Conservation (phyloP, 352 stramenopile genomes). For the Globisporangium iwayamae region DNA sequence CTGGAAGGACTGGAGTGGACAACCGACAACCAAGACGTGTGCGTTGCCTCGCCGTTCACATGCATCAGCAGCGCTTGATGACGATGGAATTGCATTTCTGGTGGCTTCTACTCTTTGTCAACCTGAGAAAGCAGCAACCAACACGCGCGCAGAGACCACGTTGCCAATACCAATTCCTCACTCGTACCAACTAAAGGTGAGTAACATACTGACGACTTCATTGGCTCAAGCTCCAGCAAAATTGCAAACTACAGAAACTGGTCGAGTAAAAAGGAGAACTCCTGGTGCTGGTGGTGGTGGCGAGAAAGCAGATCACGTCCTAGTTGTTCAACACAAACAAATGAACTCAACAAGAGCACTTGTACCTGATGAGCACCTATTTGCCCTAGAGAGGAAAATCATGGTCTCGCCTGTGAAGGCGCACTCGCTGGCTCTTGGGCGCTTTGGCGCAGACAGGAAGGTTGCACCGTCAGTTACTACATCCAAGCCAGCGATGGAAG, state of each 20-base stretch:
- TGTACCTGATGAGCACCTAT: background rate
- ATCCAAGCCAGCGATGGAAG: too few relatives aligned
- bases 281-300: background rate
- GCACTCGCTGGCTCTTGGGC: background rate
- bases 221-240: background rate
- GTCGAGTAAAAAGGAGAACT: background rate
- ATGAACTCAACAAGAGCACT: background rate
- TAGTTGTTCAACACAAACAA: too few relatives aligned
- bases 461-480: too few relatives aligned
- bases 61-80: background rate
- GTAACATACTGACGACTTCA: background rate
- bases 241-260: background rate
- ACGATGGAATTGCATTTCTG: background rate
- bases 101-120: background rate
- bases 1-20: conserved; percentile 29
- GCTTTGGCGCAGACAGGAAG: background rate
- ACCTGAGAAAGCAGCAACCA: background rate
- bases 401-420: conserved; percentile 7
- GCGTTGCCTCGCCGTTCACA: background rate
- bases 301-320: too few relatives aligned
- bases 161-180: background rate
- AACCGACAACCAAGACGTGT: background rate
- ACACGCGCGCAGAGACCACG: too few relatives aligned
- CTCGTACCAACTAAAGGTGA: too few relatives aligned
- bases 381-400: background rate